Base-by-base conservation (phyloP, 139 green algal genomes). In the Volvox reticuliferus region DNA sequence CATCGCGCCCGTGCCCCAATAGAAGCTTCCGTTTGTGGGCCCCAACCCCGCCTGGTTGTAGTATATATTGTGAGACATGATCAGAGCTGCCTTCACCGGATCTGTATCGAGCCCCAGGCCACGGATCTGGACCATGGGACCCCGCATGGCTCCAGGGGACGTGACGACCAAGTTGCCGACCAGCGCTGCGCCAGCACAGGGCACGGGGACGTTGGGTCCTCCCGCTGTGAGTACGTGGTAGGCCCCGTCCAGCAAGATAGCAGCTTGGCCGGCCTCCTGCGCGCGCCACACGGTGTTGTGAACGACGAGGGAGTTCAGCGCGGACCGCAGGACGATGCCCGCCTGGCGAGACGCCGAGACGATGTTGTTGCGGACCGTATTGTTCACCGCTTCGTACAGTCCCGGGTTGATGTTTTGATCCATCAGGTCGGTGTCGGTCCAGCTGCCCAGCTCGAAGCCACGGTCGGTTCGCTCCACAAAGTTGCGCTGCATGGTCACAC, bases 241-340 rank as follows among this genome's bases (percentile, higher is more conserved):
- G 36, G 24, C 35, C 37, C 26, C 28, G 65, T 89, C 85, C 18
- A 89, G 26, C 21, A 83, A 19, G 3, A 90, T 2, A 28, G 50
- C 50, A 12, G 33, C 50, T 55, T 91, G 87, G 33, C 33, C 87
- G 1, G 17, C 24, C 76, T 91, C 76, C 87, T 86, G 76, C 32
- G n/a, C 79, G 9, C 37, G 35, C 67, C 67, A 88, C 0, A 92
- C 14, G 12, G 88, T 92, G 88, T 92, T 92, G 79, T 92, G 88
- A 17, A 69, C 44, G 26, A 92, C 61, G 5, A 67, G 16, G 30
- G 50, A 32, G 12, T 77, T 33, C 2, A 12, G 36, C 0, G 68
- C 68, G 37, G 80, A 82, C 26, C 88, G 67, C n/a, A 83, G 12
- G 36, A 65, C 30, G 30, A 92, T 32, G 44, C 88, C 88, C 17